These are phyloP conservation scores for Russula virescens DNA, from an alignment of 768 basidiomycete genomes.

Conservation along the genomic window DNA sequence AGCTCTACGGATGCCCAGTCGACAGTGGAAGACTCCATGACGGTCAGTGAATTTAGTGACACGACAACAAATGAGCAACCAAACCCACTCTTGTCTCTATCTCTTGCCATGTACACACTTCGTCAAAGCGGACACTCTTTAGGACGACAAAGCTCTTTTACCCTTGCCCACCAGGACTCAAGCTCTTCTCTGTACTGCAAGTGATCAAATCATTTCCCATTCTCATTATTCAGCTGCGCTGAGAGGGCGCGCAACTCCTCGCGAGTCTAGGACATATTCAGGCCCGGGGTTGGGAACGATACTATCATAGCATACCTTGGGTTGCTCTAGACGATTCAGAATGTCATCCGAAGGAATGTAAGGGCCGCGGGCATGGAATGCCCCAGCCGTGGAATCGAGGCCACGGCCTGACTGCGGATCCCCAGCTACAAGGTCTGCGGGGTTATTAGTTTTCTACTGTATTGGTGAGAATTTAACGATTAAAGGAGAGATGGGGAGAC, in stretches of 20 bases:
- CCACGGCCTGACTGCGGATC: constrained; percentile 30
- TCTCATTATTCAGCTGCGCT: constrained; percentile 40
- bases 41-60: constrained; percentile 41
- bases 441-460: constrained; percentile 51
- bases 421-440: constrained; percentile 38
- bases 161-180: constrained; percentile 15
- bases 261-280: constrained; percentile 35
- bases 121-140: constrained; percentile 45
- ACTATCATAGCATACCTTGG: constrained; percentile 35
- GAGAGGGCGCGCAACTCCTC: constrained; percentile 45
- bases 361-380: constrained; percentile 46
- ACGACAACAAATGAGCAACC: too few relatives aligned
- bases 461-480: not conserved
- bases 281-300: too few relatives aligned
- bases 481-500: not conserved
- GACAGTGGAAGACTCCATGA: constrained; percentile 51
- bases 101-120: constrained; percentile 37
- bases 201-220: too few relatives aligned
- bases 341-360: constrained; percentile 41
- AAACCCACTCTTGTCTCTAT: too few relatives aligned
- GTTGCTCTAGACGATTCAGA: constrained; percentile 40
- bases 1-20: constrained; percentile 42
- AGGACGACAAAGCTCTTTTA: too few relatives aligned
- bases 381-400: constrained; percentile 32
- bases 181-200: too few relatives aligned